Percentiles rank a stretch among this genome's conserved stretches.
Evolutionary conservation across 2,329 filamentous ascomycete species (phyloP).

Genomic region (Microdochium nivale): DNA sequence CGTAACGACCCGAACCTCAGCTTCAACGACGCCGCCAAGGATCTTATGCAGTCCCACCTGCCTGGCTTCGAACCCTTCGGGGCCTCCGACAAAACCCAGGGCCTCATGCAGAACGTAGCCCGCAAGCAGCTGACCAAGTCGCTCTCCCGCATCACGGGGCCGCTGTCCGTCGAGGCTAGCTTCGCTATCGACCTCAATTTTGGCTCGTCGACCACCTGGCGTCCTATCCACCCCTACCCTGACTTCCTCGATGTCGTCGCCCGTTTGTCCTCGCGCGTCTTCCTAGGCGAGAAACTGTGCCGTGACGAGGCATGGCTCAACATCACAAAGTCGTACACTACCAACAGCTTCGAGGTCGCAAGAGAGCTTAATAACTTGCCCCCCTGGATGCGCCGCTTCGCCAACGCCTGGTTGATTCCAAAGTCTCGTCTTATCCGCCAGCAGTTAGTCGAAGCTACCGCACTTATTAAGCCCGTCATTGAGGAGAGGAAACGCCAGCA

Average conservation of each 20-base stretch:
- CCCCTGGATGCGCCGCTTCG: no score
- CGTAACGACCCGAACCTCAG: background rate
- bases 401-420: no score
- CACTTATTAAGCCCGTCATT: no score
- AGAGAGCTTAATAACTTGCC: no score
- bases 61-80: background rate
- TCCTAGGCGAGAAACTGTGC: conserved; percentile 34
- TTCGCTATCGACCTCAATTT: no score
- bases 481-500: no score
- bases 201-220: no score
- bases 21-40: background rate
- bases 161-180: no score
- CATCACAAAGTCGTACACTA: conserved; percentile 31
- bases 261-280: conserved; percentile 40
- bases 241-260: conserved; percentile 38
- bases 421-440: no score
- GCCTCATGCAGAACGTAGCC: background rate
- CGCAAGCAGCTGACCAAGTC: background rate
- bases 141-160: background rate
- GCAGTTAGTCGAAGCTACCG: no score
- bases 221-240: no score
- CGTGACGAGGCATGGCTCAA: conserved; percentile 37
- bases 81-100: background rate
- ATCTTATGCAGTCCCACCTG: background rate
- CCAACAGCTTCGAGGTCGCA: conserved; percentile 11